Conservation (phyloP, 1,284 basidiomycete genomes). For the Takashimella koratensis region DNA sequence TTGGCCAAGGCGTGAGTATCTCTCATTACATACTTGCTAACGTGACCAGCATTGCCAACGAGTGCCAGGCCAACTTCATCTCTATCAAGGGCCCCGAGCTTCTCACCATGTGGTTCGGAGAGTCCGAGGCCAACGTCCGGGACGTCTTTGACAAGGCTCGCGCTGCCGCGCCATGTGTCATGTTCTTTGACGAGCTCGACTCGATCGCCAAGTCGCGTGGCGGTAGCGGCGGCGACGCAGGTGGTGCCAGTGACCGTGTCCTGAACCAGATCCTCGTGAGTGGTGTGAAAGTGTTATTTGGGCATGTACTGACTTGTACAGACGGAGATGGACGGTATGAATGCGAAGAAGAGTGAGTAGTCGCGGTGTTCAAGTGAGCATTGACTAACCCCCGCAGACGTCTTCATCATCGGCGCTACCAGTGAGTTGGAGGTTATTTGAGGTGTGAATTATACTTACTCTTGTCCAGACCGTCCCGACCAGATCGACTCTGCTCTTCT, state of each 20-base stretch:
- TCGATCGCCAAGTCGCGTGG: constrained; percentile 98
- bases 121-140: constrained; percentile 98
- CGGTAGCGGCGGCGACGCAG: constrained; percentile 67
- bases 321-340: constrained; percentile 99
- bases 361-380: not conserved
- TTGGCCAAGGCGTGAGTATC: constrained; percentile 69
- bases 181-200: constrained; percentile 99
- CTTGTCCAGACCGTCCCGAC: constrained; percentile 74
- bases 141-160: constrained; percentile 99
- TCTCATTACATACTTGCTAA: not conserved
- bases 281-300: not conserved
- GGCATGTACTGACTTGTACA: constrained; percentile 21
- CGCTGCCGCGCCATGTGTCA: constrained; percentile 96
- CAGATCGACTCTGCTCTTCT: constrained; percentile 96
- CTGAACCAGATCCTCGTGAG: constrained; percentile 81
- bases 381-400: constrained; percentile 52
- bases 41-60: constrained; percentile 79
- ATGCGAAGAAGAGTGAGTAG: constrained; percentile 79
- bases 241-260: constrained; percentile 95
- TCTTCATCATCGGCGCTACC: constrained; percentile 97
- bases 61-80: constrained; percentile 86
- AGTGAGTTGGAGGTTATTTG: no score
- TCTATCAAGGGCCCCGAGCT: constrained; percentile 81
- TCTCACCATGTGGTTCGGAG: constrained; percentile 99
- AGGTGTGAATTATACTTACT: no score